These are phyloP conservation scores for Colletotrichum noveboracense DNA, from an alignment of 2,329 filamentous ascomycete species.

Conservation along the genomic window DNA sequence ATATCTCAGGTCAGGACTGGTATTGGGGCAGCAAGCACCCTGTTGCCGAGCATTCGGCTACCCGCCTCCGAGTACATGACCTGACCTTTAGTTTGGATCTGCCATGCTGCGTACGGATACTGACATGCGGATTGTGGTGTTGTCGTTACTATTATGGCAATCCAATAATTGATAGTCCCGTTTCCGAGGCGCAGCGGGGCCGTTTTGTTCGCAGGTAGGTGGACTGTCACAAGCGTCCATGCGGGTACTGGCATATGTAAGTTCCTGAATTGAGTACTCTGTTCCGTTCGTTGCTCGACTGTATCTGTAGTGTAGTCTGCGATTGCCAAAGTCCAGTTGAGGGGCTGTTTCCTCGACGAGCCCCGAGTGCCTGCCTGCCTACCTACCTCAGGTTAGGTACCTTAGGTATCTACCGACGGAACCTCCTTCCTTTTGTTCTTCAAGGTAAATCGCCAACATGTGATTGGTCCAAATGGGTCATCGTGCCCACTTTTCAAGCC, in stretches of 20 bases:
- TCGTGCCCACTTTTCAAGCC: background rate
- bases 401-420: background rate
- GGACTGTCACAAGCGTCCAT: background rate
- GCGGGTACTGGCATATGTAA: background rate
- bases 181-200: background rate
- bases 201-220: background rate
- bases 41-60: constrained; percentile 1
- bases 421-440: background rate
- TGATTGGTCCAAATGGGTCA: background rate
- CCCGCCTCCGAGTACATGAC: background rate
- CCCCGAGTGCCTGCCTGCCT: background rate
- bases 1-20: background rate
- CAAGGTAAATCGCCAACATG: background rate
- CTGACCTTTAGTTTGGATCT: background rate
- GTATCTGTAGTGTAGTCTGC: background rate
- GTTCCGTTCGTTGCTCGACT: background rate
- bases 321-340: background rate
- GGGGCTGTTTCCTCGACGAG: background rate
- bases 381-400: background rate
- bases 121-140: background rate
- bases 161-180: background rate
- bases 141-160: background rate
- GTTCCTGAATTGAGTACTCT: background rate
- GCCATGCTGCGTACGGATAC: background rate
- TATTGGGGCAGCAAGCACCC: background rate